A percentile compares a stretch with the other conserved stretches of the same genome.
Conservation (phyloP, 2,329 filamentous ascomycete genomes). For the Colletotrichum salicis region DNA sequence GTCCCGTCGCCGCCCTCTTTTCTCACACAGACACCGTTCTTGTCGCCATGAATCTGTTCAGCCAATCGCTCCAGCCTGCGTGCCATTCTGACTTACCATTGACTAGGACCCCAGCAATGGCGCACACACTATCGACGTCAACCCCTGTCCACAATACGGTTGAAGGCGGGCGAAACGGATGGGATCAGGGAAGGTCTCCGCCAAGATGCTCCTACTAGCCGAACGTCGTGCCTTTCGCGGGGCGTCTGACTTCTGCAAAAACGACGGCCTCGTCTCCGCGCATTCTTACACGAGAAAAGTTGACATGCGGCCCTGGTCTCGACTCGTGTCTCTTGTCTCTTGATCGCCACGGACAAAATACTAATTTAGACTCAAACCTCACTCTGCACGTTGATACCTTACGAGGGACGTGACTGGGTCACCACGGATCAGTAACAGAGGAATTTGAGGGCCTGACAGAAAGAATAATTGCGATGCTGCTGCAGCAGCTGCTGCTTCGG, state of each 20-base stretch:
- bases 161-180: conserved; percentile 31
- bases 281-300: conserved; percentile 15
- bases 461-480: not conserved
- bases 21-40: conserved; percentile 35
- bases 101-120: conserved; percentile 16
- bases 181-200: conserved; percentile 24
- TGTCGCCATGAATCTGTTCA: conserved; percentile 20
- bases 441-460: not conserved
- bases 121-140: conserved; percentile 27
- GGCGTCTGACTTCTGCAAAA: conserved; percentile 22
- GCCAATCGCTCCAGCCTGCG: conserved; percentile 26
- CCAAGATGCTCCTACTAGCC: conserved; percentile 21
- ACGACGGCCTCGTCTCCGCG: conserved; percentile 11
- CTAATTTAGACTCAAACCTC: conserved; percentile 21
- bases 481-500: not conserved
- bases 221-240: conserved; percentile 23
- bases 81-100: conserved; percentile 19
- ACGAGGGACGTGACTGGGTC: too few species aligned
- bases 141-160: conserved; percentile 29
- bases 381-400: not conserved
- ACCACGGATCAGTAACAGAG: not conserved
- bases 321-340: conserved; percentile 16
- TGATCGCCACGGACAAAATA: conserved; percentile 10
- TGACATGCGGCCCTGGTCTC: not conserved
- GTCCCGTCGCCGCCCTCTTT: not conserved